These are phyloP conservation scores for Boechera stricta DNA, from an alignment of 345 rosid species.

Conservation along the genomic window DNA sequence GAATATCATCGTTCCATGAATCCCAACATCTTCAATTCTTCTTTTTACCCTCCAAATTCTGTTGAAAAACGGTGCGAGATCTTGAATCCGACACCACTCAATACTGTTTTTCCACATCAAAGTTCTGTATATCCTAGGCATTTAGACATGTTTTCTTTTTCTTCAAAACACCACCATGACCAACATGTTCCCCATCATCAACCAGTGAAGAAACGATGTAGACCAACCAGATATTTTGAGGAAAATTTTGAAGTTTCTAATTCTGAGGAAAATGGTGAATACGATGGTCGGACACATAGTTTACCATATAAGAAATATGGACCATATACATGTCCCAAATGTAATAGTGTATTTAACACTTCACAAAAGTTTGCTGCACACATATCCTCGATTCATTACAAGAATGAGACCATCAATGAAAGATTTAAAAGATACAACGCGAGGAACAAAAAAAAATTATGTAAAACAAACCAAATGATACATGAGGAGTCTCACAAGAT, in stretches of 20 bases:
- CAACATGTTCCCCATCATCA: not conserved
- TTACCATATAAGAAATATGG: constrained; percentile 37
- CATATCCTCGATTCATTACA: constrained; percentile 33
- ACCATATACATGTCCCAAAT: constrained; percentile 44
- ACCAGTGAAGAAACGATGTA: constrained; percentile 20
- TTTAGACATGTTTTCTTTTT: not conserved
- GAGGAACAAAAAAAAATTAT: constrained; percentile 14
- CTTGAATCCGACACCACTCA: constrained; percentile 38
- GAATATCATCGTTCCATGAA: not conserved
- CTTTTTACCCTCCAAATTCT: constrained; percentile 21
- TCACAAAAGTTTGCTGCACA: constrained; percentile 45
- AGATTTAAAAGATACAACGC: constrained; percentile 16
- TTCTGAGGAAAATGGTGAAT: constrained; percentile 11
- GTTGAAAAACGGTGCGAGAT: not conserved
- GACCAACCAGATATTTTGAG: not conserved
- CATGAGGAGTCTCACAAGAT: not conserved
- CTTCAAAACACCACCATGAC: constrained; percentile 21
- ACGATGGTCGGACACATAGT: constrained; percentile 46
- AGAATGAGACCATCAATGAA: constrained; percentile 27
- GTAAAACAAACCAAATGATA: not conserved
- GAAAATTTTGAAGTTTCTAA: not conserved
- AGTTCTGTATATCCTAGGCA: not conserved
- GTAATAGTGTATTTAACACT: constrained; percentile 25
- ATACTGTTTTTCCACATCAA: constrained; percentile 18
- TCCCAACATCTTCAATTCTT: constrained; percentile 19